Base-by-base conservation (phyloP, 441 rosid genomes). In the Aleurites moluccanus region DNA sequence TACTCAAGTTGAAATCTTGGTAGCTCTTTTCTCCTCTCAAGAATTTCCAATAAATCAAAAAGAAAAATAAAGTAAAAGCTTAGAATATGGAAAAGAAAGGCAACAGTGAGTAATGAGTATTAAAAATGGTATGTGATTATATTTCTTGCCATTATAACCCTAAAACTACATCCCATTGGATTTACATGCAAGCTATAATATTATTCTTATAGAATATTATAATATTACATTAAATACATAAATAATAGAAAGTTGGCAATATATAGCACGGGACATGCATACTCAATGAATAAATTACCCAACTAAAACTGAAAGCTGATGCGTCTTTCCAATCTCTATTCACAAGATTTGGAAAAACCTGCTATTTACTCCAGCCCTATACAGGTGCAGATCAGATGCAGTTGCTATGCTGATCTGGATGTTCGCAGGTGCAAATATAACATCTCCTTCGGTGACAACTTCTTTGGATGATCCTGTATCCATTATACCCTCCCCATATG, bases 351-450 rank as follows among this genome's bases (percentile, higher is more conserved):
- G 80, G 27, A 89, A 75, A 79, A 88, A 86, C 78, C 88, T 79
- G 75, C 87, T 82, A 72, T 84, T 89, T 68, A 88, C 89, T 60
- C 97, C 97, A 2, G 91, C 91, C 75, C 97, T 87, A 67, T 87
- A 89, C 70, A 89, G 25, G 47, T 82, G 86, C 85, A 91, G 59
- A 79, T 81, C 84, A 0, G 89, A 79, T 56, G 76, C 9, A 44
- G 97, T 71, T 14, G 70, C 73, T 73, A 89, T 45, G 49, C 21
- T 78, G 30, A 85, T 77, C 83, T 84, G 82, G 0, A 74, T 74
- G 63, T 84, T 74, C 15, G 94, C 88, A n/a, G 97, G 86, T 30
- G 85, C 91, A 78, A 89, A 91, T 6, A 91, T 55, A 35, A 86
- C 90, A 53, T 89, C 87, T 30, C 97, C 97, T 82, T 84, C 83